A percentile compares a stretch with the other conserved stretches of the same genome.
phyloP scores from a whole-genome alignment of 1,284 basidiomycete species.

The Fomitopsis pinicola region DNA sequence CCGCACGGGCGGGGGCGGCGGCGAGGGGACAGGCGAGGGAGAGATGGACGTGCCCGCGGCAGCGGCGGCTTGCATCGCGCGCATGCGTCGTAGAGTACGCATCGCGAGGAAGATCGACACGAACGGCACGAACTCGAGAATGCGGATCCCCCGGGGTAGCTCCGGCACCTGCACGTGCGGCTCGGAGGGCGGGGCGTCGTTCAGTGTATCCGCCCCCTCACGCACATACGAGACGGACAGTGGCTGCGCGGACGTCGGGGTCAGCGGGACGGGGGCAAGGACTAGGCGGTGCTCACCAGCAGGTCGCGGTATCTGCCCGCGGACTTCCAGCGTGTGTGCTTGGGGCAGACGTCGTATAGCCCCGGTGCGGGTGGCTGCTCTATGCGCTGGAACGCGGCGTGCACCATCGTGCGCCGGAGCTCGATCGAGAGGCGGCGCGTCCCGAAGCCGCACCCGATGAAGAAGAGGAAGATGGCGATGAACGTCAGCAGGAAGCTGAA shows the following conservation, averaged over 20 bases:
- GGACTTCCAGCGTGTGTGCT: background rate
- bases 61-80: background rate
- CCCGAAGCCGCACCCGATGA: conserved; percentile 51
- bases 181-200: background rate
- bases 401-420: conserved; percentile 17
- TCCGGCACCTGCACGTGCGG: background rate
- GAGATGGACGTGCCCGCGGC: background rate
- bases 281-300: conserved; percentile 12
- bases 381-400: background rate
- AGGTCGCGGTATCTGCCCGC: conserved; percentile 12
- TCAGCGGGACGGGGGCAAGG: background rate
- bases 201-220: conserved; percentile 2
- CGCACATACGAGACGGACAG: conserved; percentile 17
- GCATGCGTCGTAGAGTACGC: background rate
- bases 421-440: conserved; percentile 35
- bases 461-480: conserved; percentile 51
- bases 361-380: conserved; percentile 4
- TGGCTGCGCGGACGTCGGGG: conserved; percentile 9
- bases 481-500: conserved; percentile 65
- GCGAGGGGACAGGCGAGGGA: background rate
- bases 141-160: background rate
- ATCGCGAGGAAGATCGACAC: conserved; percentile 1
- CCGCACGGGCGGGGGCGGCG: conserved; percentile 4
- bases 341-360: conserved; percentile 18
- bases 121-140: conserved; percentile 2